Evolutionary conservation across 768 basidiomycete species (phyloP).

Genomic region (Jaapia argillacea): DNA sequence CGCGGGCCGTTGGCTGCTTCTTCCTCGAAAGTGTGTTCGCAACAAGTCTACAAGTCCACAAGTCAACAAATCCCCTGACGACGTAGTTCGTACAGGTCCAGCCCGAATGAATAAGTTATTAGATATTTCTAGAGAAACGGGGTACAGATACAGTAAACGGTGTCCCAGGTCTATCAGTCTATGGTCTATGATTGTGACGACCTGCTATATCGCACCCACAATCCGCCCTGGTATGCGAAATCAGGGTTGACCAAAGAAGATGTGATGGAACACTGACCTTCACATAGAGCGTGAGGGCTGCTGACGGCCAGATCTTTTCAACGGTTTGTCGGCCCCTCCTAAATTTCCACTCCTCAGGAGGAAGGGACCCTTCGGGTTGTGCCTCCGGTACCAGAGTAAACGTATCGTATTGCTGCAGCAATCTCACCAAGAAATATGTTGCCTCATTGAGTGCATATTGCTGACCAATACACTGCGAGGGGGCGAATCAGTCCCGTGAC

Average conservation of each 20-base stretch:
- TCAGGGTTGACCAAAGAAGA: conserved; percentile 6
- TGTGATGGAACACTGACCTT: conserved; percentile 38
- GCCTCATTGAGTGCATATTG: conserved; percentile 73
- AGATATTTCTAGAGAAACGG: no score
- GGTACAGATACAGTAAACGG: no score
- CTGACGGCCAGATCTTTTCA: conserved; percentile 54
- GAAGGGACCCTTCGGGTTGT: conserved; percentile 53
- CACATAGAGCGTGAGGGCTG: conserved; percentile 53
- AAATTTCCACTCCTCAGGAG: conserved; percentile 46
- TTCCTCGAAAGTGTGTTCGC: no score
- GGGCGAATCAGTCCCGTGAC: background rate
- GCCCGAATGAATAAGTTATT: no score
- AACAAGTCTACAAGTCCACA: no score
- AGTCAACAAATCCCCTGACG: no score
- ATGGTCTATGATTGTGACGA: no score
- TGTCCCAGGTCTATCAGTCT: no score
- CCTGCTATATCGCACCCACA: conserved; percentile 24
- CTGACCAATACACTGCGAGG: conserved; percentile 52
- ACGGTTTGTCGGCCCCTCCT: conserved; percentile 30
- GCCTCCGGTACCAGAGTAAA: conserved; percentile 51
- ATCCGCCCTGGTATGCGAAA: conserved; percentile 33
- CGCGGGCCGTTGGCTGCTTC: no score
- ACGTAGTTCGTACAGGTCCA: no score
- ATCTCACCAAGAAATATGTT: conserved; percentile 58
- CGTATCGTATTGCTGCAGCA: conserved; percentile 54